Evolutionary conservation across 768 basidiomycete genomes (phyloP).

Genomic region (Russula foetens): DNA sequence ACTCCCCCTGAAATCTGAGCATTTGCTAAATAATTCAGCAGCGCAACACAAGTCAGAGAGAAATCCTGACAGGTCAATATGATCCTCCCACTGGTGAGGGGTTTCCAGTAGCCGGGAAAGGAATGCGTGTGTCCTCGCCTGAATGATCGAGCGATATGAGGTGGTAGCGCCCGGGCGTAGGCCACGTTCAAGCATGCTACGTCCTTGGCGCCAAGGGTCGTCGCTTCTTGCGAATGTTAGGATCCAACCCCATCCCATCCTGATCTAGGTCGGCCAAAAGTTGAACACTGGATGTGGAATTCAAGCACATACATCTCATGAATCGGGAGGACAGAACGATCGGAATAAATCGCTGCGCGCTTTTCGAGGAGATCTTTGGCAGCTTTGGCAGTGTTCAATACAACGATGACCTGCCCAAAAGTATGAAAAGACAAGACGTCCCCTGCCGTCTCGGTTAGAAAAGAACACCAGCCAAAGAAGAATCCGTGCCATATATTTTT

Average conservation of each 20-base stretch:
- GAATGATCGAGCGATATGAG: slow-evolving; percentile 2
- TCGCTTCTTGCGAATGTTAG: background rate
- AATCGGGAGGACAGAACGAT: background rate
- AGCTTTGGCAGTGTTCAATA: slow-evolving; percentile 39
- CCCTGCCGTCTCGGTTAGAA: background rate
- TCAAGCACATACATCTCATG: background rate
- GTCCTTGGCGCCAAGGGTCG: background rate
- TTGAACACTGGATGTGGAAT: background rate
- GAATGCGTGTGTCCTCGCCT: background rate
- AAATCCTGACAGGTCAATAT: background rate
- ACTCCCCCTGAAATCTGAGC: background rate
- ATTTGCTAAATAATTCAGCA: background rate
- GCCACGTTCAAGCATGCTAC: slow-evolving; percentile 3
- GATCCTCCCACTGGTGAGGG: background rate
- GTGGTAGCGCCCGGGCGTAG: background rate
- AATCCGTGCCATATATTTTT: background rate
- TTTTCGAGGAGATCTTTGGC: slow-evolving; percentile 45
- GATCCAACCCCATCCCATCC: background rate
- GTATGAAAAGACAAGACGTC: slow-evolving; percentile 23
- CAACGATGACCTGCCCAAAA: slow-evolving; percentile 39
- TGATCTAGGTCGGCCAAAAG: background rate
- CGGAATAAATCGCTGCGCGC: slow-evolving; percentile 31
- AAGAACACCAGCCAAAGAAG: background rate
- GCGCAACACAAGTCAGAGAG: background rate
- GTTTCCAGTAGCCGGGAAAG: background rate